phyloP scores from a whole-genome alignment of 345 rosid genomes.

The Moricandia arvensis region DNA sequence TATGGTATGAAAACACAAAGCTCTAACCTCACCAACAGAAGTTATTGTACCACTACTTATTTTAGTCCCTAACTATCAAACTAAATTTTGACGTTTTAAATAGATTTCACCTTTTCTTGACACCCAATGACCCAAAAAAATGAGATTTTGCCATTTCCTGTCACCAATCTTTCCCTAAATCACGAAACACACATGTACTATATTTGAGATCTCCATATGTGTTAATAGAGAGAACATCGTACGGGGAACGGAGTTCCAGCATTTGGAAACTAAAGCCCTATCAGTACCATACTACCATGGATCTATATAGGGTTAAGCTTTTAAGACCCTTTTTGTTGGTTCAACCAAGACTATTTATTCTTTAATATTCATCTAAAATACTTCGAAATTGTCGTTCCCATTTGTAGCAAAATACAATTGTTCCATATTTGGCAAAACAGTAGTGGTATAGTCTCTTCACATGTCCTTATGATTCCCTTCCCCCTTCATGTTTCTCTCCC shows the following conservation, averaged over 20 bases:
- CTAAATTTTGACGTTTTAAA: background rate
- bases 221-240: conserved; percentile 7
- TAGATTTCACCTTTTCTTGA: background rate
- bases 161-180: background rate
- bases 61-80: background rate
- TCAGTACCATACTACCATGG: conserved; percentile 7
- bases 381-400: conserved; percentile 11
- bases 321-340: conserved; percentile 9
- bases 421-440: conserved; percentile 31
- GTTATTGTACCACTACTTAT: background rate
- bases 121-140: background rate
- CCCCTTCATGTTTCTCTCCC: conserved; percentile 21
- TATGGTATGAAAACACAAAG: too few species aligned
- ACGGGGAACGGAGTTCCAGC: conserved; percentile 41
- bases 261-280: conserved; percentile 36
- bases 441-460: conserved; percentile 6
- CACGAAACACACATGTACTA: background rate
- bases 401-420: conserved; percentile 32
- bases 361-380: background rate
- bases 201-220: conserved; percentile 4
- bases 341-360: conserved; percentile 10
- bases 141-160: background rate
- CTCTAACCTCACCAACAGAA: background rate
- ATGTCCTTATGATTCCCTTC: conserved; percentile 33
- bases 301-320: conserved; percentile 36